phyloP scores from a whole-genome alignment of 768 basidiomycete genomes.

The Russula sp. region DNA sequence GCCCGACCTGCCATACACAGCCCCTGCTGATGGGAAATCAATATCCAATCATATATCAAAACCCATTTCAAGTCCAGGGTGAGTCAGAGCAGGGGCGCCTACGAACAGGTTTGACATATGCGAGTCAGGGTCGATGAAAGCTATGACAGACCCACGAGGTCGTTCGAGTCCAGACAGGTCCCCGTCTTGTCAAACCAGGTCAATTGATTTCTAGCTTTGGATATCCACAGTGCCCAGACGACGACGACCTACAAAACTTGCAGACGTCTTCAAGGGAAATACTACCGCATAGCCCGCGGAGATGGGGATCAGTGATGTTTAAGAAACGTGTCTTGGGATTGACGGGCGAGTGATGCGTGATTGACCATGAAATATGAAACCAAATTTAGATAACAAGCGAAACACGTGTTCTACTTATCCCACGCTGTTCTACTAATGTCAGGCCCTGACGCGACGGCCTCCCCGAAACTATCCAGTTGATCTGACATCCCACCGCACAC shows the following conservation, averaged over 20 bases:
- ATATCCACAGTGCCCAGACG: background rate
- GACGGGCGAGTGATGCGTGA: background rate
- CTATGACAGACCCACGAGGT: background rate
- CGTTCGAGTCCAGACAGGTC: background rate
- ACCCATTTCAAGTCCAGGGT: background rate
- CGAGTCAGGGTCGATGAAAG: background rate
- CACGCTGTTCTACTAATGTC: background rate
- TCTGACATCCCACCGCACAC: conserved; percentile 43
- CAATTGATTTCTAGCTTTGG: background rate
- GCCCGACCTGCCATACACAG: background rate
- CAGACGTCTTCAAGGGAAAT: background rate
- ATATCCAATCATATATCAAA: conserved; percentile 14
- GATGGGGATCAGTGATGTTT: background rate
- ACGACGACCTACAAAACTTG: background rate
- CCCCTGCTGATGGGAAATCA: conserved; percentile 19
- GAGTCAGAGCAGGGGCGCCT: background rate
- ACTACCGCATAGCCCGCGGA: background rate
- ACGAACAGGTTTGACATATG: background rate
- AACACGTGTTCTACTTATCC: background rate
- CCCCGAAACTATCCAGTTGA: conserved; percentile 24
- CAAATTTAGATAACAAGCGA: background rate
- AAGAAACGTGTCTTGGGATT: background rate
- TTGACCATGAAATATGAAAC: background rate
- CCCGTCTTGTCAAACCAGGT: background rate
- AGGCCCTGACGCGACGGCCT: background rate